Evolutionary conservation across 768 basidiomycete species (phyloP).

Genomic region (Tricholoma bakamatsutake): DNA sequence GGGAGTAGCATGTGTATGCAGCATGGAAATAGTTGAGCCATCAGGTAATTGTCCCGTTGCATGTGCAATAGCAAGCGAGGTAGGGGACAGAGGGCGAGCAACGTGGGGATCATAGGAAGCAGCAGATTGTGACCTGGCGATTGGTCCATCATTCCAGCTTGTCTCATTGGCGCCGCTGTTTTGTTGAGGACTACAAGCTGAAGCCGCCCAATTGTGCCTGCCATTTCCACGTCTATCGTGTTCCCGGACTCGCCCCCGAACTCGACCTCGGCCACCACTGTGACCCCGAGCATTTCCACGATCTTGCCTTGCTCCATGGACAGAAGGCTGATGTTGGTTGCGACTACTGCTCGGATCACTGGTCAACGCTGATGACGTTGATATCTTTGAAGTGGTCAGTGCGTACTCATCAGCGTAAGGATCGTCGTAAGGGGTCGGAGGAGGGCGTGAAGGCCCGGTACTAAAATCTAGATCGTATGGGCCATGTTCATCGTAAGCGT

Average conservation of each 20-base stretch:
- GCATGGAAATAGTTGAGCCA: slow-evolving; percentile 13
- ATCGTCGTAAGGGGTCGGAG: slow-evolving; percentile 74
- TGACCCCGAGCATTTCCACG: slow-evolving; percentile 36
- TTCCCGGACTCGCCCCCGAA: slow-evolving; percentile 25
- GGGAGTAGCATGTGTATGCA: slow-evolving; percentile 10
- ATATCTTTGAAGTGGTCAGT: neutral
- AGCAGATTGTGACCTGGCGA: slow-evolving; percentile 10
- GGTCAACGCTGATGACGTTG: neutral
- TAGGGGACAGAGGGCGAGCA: slow-evolving; percentile 31
- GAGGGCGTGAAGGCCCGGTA: slow-evolving; percentile 52
- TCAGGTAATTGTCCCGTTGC: slow-evolving; percentile 37
- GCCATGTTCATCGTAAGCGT: slow-evolving; percentile 62
- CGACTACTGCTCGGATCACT: neutral
- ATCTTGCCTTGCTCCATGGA: neutral
- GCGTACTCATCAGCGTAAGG: slow-evolving; percentile 56
- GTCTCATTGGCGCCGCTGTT: slow-evolving; percentile 10
- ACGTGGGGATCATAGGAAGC: slow-evolving; percentile 26
- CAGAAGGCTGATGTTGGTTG: neutral
- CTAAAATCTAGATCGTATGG: slow-evolving; percentile 64
- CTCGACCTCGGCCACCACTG: slow-evolving; percentile 30
- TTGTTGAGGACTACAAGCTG: slow-evolving; percentile 11
- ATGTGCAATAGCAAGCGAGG: slow-evolving; percentile 41
- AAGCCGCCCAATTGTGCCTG: neutral
- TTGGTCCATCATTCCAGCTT: slow-evolving; percentile 15
- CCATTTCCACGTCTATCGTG: slow-evolving; percentile 26